Evolutionary conservation across 768 basidiomycete genomes (phyloP).

Genomic region (Leccinellum luteum): DNA sequence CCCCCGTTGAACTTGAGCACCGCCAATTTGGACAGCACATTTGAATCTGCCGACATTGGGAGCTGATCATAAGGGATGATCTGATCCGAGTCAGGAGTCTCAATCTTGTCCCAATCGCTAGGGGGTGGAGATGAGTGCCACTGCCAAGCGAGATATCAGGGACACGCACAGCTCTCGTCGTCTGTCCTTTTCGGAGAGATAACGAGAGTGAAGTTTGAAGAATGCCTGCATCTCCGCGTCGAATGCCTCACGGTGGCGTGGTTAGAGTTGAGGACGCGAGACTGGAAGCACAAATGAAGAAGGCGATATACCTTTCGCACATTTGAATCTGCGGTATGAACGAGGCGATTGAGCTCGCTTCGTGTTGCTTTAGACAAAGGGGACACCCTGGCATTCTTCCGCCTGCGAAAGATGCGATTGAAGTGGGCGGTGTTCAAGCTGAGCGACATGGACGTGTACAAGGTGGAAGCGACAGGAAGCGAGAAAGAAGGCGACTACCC

Average conservation of each 20-base stretch:
- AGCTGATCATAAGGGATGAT: slow-evolving; percentile 81
- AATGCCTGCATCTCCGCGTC: slow-evolving; percentile 96
- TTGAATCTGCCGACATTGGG: slow-evolving; percentile 52
- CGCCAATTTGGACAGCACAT: slow-evolving; percentile 86
- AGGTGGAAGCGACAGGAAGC: slow-evolving; percentile 26
- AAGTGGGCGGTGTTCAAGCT: slow-evolving; percentile 26
- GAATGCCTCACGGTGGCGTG: slow-evolving; percentile 48
- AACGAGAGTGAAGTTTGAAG: slow-evolving; percentile 94
- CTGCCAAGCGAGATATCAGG: slow-evolving; percentile 6
- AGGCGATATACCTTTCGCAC: slow-evolving; percentile 51
- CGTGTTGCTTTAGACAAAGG: slow-evolving; percentile 51
- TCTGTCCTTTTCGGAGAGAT: slow-evolving; percentile 85
- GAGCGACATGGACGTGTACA: slow-evolving; percentile 29
- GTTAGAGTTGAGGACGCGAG: slow-evolving; percentile 35
- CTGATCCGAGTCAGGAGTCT: slow-evolving; percentile 81
- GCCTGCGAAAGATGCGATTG: slow-evolving; percentile 36
- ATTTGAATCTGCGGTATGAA: slow-evolving; percentile 52
- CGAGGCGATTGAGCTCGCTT: slow-evolving; percentile 66
- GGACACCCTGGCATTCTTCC: slow-evolving; percentile 42
- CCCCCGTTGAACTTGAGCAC: slow-evolving; percentile 96
- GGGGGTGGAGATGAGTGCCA: slow-evolving; percentile 3
- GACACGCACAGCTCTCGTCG: slow-evolving; percentile 76
- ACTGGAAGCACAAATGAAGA: slow-evolving; percentile 29
- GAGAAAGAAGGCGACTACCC: slow-evolving; percentile 16
- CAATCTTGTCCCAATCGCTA: slow-evolving; percentile 89